Evolutionary conservation across 306 rosid species (phyloP), one percentile per base, ranked within the genome.

Genomic region (Fragaria nilgerrensis): DNA sequence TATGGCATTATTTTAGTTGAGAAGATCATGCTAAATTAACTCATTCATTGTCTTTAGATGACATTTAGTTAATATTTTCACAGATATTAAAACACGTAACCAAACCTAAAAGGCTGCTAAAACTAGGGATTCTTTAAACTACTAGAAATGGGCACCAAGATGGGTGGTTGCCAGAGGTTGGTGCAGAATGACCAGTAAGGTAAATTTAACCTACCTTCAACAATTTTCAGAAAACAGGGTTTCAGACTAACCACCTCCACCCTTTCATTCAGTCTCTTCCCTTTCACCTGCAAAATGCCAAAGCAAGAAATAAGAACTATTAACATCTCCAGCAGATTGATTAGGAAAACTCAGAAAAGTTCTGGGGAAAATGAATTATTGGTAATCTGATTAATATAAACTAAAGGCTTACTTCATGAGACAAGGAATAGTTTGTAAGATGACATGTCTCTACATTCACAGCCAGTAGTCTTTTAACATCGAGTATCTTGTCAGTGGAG

Each of bases 401-500:
- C 17, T 0, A 2, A 45, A 0, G 29, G 15, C 83, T 20, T 79
- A 90, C 98, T 91, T 95, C 96, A 49, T 95, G 97, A 70, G 92
- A 88, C 48, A 95, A 67, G 79, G 97, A 92, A 85, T 84, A 95
- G 80, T 87, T 95, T 53, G 98, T 95, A 41, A 90, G 85, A 78
- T 95, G 96, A 86, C 96, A 95, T 39, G 98, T 95, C 45, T 90
- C 96, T 68, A 89, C 91, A 74, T 95, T 89, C 73, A 83, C 91
- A 83, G 96, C 98, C 84, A 95, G 78, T 52, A 95, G 84, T 78
- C 87, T 89, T 56, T 85, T 92, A 3, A 90, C 93, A 88, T 95
- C 98, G 8, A 90, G 92, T 80, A 95, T 92, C 95, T 84, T 95
- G 79, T 95, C 97, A 39, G 98, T 92, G 36, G 92, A 89, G 91